Evolutionary conservation across 169 alveolate species (phyloP), one percentile per base, ranked within the genome.

Genomic region (Plasmodium gonderi): DNA sequence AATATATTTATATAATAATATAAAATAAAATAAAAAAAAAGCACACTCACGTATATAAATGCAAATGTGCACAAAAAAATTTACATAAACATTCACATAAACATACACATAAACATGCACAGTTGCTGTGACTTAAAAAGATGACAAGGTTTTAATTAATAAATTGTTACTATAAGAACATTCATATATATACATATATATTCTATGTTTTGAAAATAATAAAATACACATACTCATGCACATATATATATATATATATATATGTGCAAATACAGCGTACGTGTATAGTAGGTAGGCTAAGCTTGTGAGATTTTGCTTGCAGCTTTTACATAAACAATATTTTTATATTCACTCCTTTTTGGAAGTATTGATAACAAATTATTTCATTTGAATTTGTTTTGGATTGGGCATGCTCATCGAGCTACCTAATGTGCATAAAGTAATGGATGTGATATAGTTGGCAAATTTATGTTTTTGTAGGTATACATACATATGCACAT

Each of bases 41-140:
- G 1, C 72, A 8, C 72, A 60, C 72, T 23, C 36, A 14, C 72
- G 26, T 23, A 60, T 60, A 60, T n/a, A n/a, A n/a, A n/a, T n/a
- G n/a, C n/a, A n/a, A n/a, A n/a, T n/a, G n/a, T n/a, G n/a, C n/a
- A n/a, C n/a, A n/a, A n/a, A n/a, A n/a, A n/a, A n/a, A n/a, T n/a
- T n/a, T n/a, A n/a, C n/a, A n/a, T n/a, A n/a, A n/a, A n/a, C n/a
- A n/a, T n/a, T n/a, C n/a, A 60, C 72, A 29, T 51, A 54, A 54
- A 54, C 72, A 60, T 60, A 60, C 36, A 60, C 72, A 60, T 60
- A 60, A 60, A 60, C 72, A 60, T 60, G 72, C 72, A 60, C 72
- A 60, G 9, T 5, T 60, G 40, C 72, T 60, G 72, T 60, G 72
- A 29, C 72, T 60, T 60, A 60, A 60, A 60, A 60, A 60, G 72